A percentile compares a stretch with the other conserved stretches of the same genome.
phyloP scores from a whole-genome alignment of 148 eudicot genomes.

The Rheum nobile region DNA sequence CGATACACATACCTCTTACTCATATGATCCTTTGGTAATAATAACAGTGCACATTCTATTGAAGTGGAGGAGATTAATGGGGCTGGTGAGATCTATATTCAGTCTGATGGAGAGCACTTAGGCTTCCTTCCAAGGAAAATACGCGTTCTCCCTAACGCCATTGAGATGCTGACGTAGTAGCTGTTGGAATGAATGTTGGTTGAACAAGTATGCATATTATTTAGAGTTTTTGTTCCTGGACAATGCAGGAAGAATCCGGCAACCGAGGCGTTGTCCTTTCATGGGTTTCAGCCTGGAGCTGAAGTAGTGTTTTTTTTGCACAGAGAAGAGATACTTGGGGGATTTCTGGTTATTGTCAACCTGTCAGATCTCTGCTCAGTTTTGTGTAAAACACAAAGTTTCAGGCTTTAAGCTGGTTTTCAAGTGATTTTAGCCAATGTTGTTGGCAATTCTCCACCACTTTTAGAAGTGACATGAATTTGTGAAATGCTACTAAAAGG shows the following conservation, averaged over 20 bases:
- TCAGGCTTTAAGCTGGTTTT: not conserved
- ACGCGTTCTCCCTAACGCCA: slow-evolving; percentile 52
- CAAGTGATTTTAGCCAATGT: not conserved
- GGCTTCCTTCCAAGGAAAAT: slow-evolving; percentile 87
- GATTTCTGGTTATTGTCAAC: not conserved
- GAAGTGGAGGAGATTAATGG: slow-evolving; percentile 59
- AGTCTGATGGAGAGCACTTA: slow-evolving; percentile 86
- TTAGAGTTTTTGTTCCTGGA: not conserved
- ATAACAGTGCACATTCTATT: slow-evolving; percentile 54
- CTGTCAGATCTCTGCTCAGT: not conserved
- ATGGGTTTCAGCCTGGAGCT: not conserved
- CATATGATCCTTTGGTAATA: not conserved
- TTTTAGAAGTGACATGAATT: not conserved
- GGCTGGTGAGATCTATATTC: slow-evolving; percentile 41
- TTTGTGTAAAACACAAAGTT: not conserved
- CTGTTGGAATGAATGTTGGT: not conserved
- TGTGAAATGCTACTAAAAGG: no score
- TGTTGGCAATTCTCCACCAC: not conserved
- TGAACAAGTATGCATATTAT: not conserved
- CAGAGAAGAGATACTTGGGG: not conserved
- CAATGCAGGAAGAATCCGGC: not conserved
- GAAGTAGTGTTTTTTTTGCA: not conserved
- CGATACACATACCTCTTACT: not conserved
- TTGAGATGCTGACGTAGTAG: slow-evolving; percentile 54
- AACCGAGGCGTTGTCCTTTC: not conserved